Evolutionary conservation across 2,329 filamentous ascomycete species (phyloP).

Genomic region (Xylariaceae sp.): DNA sequence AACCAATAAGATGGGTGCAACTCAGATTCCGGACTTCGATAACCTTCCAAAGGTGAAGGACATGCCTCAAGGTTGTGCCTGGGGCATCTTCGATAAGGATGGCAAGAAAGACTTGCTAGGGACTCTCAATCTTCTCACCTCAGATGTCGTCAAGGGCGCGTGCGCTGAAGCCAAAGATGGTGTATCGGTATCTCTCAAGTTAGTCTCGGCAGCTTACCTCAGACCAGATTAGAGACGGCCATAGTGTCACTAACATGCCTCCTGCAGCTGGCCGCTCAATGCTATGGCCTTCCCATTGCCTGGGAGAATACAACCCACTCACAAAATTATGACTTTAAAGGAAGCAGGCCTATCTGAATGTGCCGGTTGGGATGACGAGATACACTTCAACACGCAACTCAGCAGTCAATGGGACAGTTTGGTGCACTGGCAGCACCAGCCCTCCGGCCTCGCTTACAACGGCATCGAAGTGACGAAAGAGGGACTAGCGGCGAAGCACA

Average conservation of each 20-base stretch:
- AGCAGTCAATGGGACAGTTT: slow-evolving; percentile 65
- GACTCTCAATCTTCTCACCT: slow-evolving; percentile 60
- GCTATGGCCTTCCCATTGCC: slow-evolving; percentile 47
- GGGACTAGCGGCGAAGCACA: slow-evolving; percentile 39
- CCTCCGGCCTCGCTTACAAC: slow-evolving; percentile 57
- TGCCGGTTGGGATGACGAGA: slow-evolving; percentile 54
- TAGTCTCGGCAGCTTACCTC: slow-evolving; percentile 18
- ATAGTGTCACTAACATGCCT: neutral
- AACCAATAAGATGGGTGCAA: slow-evolving; percentile 27
- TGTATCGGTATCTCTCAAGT: slow-evolving; percentile 61
- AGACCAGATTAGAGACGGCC: neutral
- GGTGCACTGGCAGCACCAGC: slow-evolving; percentile 54
- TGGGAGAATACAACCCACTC: slow-evolving; percentile 45
- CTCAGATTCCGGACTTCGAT: slow-evolving; percentile 52
- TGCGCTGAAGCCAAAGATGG: slow-evolving; percentile 54
- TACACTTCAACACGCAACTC: slow-evolving; percentile 62
- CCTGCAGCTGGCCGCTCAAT: slow-evolving; percentile 51
- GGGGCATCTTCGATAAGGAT: slow-evolving; percentile 60
- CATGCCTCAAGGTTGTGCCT: slow-evolving; percentile 57
- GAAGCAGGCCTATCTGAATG: slow-evolving; percentile 38
- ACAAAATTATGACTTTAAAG: slow-evolving; percentile 47
- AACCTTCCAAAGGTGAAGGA: slow-evolving; percentile 49
- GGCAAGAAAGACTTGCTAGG: slow-evolving; percentile 58
- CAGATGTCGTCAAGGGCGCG: slow-evolving; percentile 50
- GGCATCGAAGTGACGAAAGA: slow-evolving; percentile 49